A percentile compares a stretch with the other conserved stretches of the same genome.
phyloP scores from a whole-genome alignment of 208 protist genomes.

The Crithidia brevicula region DNA sequence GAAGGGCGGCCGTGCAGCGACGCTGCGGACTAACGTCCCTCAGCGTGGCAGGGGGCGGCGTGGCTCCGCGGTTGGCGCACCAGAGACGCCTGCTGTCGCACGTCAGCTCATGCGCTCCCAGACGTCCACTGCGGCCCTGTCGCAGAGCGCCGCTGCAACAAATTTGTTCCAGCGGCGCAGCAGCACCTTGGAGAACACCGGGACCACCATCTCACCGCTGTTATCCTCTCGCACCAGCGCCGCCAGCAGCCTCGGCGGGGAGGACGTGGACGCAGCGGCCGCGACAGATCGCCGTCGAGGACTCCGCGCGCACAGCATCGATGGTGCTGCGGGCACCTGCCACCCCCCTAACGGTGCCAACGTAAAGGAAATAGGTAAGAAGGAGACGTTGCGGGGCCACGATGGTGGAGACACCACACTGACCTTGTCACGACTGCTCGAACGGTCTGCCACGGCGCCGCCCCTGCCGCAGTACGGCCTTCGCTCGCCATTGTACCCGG shows the following conservation, averaged over 20 bases:
- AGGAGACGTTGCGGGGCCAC: background rate
- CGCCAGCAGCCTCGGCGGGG: conserved; percentile 9
- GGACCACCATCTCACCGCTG: conserved; percentile 4
- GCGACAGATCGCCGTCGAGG: background rate
- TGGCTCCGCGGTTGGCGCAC: too few species aligned
- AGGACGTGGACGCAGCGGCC: background rate
- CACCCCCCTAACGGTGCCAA: background rate
- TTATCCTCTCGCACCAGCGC: background rate
- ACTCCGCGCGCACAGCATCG: background rate
- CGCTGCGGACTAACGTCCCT: background rate
- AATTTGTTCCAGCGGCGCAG: background rate
- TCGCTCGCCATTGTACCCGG: background rate
- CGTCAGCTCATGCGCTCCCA: background rate
- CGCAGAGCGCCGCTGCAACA: too few species aligned
- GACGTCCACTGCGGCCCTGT: background rate
- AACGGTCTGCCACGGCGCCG: conserved; percentile 19
- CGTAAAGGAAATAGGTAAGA: background rate
- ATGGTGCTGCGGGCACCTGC: background rate
- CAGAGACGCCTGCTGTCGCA: too few species aligned
- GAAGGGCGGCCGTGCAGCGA: background rate
- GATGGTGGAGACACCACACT: background rate
- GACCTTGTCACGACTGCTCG: conserved; percentile 26
- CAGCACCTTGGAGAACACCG: background rate
- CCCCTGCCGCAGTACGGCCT: conserved; percentile 12
- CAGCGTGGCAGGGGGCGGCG: background rate